A percentile compares a stretch with the other conserved stretches of the same genome.
Conservation (phyloP, 768 basidiomycete genomes). For the Boletus huronensis region DNA sequence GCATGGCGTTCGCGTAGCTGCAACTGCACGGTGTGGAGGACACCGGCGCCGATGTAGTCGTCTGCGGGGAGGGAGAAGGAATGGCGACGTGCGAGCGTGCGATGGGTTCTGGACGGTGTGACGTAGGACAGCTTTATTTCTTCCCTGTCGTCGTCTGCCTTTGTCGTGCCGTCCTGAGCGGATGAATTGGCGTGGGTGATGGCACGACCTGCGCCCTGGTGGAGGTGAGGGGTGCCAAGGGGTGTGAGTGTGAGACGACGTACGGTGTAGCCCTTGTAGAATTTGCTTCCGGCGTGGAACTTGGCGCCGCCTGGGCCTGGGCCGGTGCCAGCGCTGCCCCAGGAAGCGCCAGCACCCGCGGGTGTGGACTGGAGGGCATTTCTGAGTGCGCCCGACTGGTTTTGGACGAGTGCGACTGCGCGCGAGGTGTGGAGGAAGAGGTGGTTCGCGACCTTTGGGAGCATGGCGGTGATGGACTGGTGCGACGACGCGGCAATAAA, state of each 20-base stretch:
- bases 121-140: constrained; percentile 39
- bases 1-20: constrained; percentile 61
- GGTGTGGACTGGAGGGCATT: constrained; percentile 68
- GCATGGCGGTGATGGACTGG: too few species aligned
- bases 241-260: constrained; percentile 22
- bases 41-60: constrained; percentile 40
- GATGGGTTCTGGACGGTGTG: constrained; percentile 34
- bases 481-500: too few species aligned
- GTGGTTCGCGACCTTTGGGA: constrained; percentile 81
- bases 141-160: constrained; percentile 56
- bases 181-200: constrained; percentile 69
- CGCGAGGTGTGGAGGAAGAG: constrained; percentile 73
- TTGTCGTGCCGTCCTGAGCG: constrained; percentile 46
- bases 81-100: constrained; percentile 52
- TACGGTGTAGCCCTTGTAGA: constrained; percentile 67
- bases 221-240: constrained; percentile 1
- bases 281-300: constrained; percentile 66
- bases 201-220: constrained; percentile 65
- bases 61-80: constrained; percentile 50
- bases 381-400: constrained; percentile 63
- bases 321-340: constrained; percentile 46
- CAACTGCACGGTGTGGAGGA: constrained; percentile 60
- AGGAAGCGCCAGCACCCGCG: constrained; percentile 46
- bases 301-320: constrained; percentile 72
- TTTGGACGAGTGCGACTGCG: constrained; percentile 72